Percentiles rank a stretch among this genome's conserved stretches.
phyloP scores from a whole-genome alignment of 2,329 filamentous ascomycete genomes.

The Epichloe uncinata region DNA sequence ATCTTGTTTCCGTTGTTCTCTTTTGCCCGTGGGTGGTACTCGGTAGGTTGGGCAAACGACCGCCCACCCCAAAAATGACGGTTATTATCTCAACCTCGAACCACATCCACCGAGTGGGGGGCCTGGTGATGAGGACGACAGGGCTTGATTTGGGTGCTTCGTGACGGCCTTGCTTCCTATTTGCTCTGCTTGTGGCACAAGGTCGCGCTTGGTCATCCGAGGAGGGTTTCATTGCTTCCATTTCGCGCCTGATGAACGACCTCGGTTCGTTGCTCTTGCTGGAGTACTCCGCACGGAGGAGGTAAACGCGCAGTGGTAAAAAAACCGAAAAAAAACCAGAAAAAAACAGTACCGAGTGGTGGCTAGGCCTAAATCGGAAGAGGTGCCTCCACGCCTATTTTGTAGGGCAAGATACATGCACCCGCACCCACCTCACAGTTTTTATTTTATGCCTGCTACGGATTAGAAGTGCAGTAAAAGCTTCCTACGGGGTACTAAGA shows the following conservation, averaged over 20 bases:
- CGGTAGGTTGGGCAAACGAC: constrained; percentile 5
- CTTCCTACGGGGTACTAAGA: no score
- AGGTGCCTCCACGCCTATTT: no score
- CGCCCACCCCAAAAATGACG: neutral
- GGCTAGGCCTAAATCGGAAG: no score
- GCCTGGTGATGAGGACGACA: neutral
- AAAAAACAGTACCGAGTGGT: no score
- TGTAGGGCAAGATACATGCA: no score
- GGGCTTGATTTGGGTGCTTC: neutral
- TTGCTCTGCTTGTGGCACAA: constrained; percentile 3
- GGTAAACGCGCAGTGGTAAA: no score
- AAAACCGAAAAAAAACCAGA: no score
- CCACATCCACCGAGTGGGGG: neutral
- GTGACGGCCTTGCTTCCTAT: neutral
- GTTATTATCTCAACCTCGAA: neutral
- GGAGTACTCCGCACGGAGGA: neutral
- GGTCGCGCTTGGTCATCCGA: neutral
- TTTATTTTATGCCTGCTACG: no score
- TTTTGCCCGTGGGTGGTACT: neutral
- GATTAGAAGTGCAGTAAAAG: no score
- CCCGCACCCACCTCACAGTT: no score
- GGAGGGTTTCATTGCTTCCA: neutral
- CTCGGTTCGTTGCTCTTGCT: constrained; percentile 4
- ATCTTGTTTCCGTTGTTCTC: neutral
- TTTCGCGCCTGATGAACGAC: constrained; percentile 3